Conservation (phyloP, 2,329 filamentous ascomycete species). For the Thielaviopsis populi region DNA sequence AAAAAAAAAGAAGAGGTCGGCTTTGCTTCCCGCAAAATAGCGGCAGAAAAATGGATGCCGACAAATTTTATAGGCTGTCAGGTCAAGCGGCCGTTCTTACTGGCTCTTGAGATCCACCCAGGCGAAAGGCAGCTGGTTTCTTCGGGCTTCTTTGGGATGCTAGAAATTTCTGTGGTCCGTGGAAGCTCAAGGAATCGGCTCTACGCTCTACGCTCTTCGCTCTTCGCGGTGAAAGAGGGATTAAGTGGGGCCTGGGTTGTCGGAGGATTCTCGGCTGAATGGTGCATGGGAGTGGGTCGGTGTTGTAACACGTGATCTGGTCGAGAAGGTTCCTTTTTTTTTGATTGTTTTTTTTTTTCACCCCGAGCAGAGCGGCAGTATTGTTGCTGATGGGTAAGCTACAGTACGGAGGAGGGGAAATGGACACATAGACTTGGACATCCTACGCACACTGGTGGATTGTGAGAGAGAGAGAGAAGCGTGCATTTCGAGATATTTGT, state of each 20-base stretch:
- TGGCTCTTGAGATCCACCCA: constrained; percentile 10
- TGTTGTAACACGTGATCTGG: neutral
- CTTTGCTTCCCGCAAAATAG: neutral
- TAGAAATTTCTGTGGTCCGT: constrained; percentile 16
- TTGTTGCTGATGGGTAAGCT: too few relatives aligned
- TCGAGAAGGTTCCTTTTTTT: neutral
- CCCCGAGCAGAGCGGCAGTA: too few relatives aligned
- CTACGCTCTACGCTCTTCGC: too few relatives aligned
- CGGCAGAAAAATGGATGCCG: constrained; percentile 8
- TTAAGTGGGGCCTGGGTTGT: neutral
- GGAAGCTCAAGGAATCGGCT: constrained; percentile 13
- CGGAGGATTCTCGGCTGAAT: constrained; percentile 11
- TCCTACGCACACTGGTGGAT: too few relatives aligned
- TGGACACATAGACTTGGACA: too few relatives aligned
- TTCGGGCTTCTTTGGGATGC: constrained; percentile 8
- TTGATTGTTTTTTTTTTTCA: neutral
- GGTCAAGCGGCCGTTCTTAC: constrained; percentile 5
- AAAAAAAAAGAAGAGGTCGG: neutral
- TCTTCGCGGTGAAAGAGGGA: too few relatives aligned
- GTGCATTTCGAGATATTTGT: too few relatives aligned
- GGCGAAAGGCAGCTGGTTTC: neutral
- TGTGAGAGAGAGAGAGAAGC: too few relatives aligned
- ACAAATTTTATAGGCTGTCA: constrained; percentile 13
- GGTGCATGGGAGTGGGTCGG: neutral
- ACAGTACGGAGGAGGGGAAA: too few relatives aligned